phyloP scores from a whole-genome alignment of 23 red algal genomes.

The Chondrus crispus region DNA sequence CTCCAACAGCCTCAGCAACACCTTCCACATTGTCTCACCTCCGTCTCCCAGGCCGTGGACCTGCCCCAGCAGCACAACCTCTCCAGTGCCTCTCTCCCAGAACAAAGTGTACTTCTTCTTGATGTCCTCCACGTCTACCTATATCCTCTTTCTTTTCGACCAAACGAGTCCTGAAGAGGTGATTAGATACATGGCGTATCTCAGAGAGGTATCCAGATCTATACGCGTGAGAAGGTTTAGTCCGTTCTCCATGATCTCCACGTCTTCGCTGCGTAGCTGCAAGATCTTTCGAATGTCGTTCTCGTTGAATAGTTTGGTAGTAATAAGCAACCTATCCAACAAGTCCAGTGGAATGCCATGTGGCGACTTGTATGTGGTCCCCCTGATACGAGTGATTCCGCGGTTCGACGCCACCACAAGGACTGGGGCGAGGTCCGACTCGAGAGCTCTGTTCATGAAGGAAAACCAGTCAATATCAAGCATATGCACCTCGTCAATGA shows the following conservation, averaged over 20 bases:
- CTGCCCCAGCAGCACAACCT: no score
- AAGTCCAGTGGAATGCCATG: conserved; percentile 93
- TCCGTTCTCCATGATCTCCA: conserved; percentile 60
- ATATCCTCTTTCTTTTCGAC: conserved; percentile 53
- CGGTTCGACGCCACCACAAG: conserved; percentile 88
- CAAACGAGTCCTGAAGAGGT: conserved; percentile 81
- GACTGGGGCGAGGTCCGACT: conserved; percentile 80
- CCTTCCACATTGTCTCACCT: no score
- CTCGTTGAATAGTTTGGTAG: conserved; percentile 71
- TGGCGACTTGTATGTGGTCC: conserved; percentile 73
- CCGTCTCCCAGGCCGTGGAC: no score
- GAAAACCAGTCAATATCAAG: conserved; percentile 98
- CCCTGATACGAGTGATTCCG: conserved; percentile 81
- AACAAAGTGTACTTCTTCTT: conserved; percentile 85
- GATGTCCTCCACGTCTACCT: conserved; percentile 87
- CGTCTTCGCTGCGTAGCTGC: conserved; percentile 77
- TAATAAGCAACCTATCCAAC: conserved; percentile 88
- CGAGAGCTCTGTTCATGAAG: conserved; percentile 86
- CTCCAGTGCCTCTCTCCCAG: no score
- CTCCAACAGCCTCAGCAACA: no score
- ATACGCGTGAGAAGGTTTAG: conserved; percentile 76
- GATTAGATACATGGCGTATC: conserved; percentile 94
- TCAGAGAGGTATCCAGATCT: conserved; percentile 78
- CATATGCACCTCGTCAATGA: conserved; percentile 99
- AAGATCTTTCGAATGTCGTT: conserved; percentile 78